Evolutionary conservation across 2,329 filamentous ascomycete genomes (phyloP).

Genomic region (Phyllosticta paracitricarpa): DNA sequence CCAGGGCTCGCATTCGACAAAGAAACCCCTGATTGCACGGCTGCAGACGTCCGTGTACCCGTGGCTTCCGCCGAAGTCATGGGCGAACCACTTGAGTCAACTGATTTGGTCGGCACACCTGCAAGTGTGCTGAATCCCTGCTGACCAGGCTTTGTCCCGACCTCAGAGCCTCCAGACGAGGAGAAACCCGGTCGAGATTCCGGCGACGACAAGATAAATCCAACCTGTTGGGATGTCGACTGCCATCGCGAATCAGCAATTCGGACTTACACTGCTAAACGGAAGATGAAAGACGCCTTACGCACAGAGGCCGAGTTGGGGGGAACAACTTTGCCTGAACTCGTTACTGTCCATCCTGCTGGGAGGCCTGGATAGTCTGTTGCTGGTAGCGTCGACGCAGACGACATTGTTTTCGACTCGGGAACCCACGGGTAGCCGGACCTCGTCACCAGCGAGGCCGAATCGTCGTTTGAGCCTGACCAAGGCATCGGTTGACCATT

Average conservation of each 20-base stretch:
- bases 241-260: conserved; percentile 23
- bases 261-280: not conserved
- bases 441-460: conserved; percentile 39
- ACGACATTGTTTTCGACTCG: conserved; percentile 41
- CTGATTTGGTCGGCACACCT: conserved; percentile 31
- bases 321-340: conserved; percentile 69
- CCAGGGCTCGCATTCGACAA: not conserved
- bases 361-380: conserved; percentile 53
- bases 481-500: conserved; percentile 58
- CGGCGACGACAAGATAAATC: conserved; percentile 42
- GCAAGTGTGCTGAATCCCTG: conserved; percentile 39
- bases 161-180: conserved; percentile 33
- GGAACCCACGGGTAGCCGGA: conserved; percentile 55
- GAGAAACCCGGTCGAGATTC: conserved; percentile 33
- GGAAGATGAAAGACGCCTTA: conserved; percentile 40
- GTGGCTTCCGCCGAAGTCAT: conserved; percentile 21
- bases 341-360: conserved; percentile 69
- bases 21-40: not conserved
- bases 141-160: conserved; percentile 38
- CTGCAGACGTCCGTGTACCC: not conserved
- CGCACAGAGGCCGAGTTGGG: conserved; percentile 57
- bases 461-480: conserved; percentile 50
- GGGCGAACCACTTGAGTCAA: conserved; percentile 37
- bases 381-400: conserved; percentile 35
- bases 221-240: conserved; percentile 42